Conservation (phyloP, 331 rosid genomes). For the Quercus phellos region DNA sequence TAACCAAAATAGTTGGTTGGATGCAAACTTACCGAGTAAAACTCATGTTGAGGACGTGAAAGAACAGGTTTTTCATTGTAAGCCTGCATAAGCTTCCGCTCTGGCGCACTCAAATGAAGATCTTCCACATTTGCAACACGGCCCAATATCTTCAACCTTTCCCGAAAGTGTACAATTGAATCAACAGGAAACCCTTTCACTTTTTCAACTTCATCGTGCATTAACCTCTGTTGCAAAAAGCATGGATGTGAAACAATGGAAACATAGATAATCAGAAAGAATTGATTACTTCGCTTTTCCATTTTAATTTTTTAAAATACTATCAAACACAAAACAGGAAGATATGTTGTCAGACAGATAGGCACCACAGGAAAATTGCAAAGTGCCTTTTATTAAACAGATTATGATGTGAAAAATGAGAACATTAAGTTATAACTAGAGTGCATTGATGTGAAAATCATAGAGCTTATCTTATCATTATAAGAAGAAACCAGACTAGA, state of each 20-base stretch:
- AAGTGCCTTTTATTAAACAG: not conserved
- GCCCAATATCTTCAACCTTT: slow-evolving; percentile 86
- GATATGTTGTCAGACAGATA: not conserved
- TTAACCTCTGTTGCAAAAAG: slow-evolving; percentile 49
- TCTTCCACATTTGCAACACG: slow-evolving; percentile 84
- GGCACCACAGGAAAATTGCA: not conserved
- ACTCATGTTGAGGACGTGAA: slow-evolving; percentile 97
- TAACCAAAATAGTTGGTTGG: not conserved
- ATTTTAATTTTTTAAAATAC: not conserved
- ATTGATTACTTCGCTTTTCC: not conserved
- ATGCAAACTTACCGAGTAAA: slow-evolving; percentile 53
- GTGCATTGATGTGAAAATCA: not conserved
- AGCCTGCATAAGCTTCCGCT: slow-evolving; percentile 87
- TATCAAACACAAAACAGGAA: not conserved
- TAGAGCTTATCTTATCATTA: not conserved
- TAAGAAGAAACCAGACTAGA: not conserved
- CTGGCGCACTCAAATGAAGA: slow-evolving; percentile 76
- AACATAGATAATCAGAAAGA: not conserved
- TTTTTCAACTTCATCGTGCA: slow-evolving; percentile 85
- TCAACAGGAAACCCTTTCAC: slow-evolving; percentile 86
- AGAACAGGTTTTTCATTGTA: slow-evolving; percentile 97
- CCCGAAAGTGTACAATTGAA: slow-evolving; percentile 62
- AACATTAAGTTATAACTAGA: not conserved
- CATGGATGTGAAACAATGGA: not conserved
- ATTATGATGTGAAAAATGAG: not conserved